These are phyloP conservation scores for Oxytropis ochrocephala DNA, from an alignment of 306 rosid genomes.

Conservation along the genomic window DNA sequence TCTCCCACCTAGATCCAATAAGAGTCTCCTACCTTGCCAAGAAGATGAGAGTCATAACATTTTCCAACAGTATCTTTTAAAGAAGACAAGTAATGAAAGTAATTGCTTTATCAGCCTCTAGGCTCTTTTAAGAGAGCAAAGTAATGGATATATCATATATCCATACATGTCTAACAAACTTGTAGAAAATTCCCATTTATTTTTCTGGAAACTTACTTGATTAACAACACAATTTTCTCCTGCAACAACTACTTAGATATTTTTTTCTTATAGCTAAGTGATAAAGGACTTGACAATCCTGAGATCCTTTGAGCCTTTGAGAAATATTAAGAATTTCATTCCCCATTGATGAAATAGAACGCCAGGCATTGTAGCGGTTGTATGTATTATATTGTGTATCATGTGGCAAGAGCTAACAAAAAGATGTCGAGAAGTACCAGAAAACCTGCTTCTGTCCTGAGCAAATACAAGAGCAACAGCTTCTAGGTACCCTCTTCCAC, in stretches of 20 bases:
- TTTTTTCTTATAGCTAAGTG: not conserved
- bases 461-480: slow-evolving; percentile 77
- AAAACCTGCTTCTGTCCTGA: slow-evolving; percentile 43
- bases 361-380: slow-evolving; percentile 1
- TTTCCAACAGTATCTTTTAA: not conserved
- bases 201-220: slow-evolving; percentile 1
- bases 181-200: not conserved
- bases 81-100: not conserved
- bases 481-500: slow-evolving; percentile 23
- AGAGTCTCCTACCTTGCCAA: not conserved
- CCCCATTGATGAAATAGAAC: not conserved
- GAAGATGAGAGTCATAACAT: not conserved
- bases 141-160: not conserved
- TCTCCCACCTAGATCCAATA: not conserved
- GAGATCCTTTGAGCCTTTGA: not conserved
- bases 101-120: not conserved
- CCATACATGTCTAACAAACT: not conserved
- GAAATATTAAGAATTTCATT: not conserved
- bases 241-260: not conserved
- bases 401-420: slow-evolving; percentile 5
- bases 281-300: not conserved
- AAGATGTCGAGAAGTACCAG: slow-evolving; percentile 39
- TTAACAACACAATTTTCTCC: not conserved
- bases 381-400: not conserved
- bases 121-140: not conserved